Evolutionary conservation across 2,329 filamentous ascomycete species (phyloP), one percentile per base, ranked within the genome.

Genomic region (Phaeosphaeriaceae sp.): DNA sequence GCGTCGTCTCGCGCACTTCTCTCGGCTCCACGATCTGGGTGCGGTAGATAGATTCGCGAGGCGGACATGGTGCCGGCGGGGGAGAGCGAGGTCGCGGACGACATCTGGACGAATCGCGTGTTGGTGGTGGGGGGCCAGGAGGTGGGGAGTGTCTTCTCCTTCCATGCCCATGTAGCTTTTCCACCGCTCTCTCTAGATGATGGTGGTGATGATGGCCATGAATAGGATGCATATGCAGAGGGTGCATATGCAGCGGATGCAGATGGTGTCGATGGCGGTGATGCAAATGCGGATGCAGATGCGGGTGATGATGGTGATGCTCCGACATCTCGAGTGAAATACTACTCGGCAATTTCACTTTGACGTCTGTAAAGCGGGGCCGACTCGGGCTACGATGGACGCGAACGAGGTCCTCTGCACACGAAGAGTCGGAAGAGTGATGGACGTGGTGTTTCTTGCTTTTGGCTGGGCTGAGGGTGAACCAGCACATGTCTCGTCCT

Each of bases 401-500:
- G 58, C 71, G 71, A 25, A 72, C 69, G 66, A 73, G 62, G 21
- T 73, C 65, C 56, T 70, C 68, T 5, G 59, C 68, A 69, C 60
- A 68, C 21, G 68, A 69, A 51, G 65, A 66, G 58, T 63, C 61
- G 48, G 62, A 61, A 50, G 62, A 63, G 51, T 56, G 58, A 60
- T 57, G 59, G 25, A 53, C 58, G 51, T 60, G 62, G 36, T 58
- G 58, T 58, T 57, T 61, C 54, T 63, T 68, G 61, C 54, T 57
- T 57, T 64, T 68, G 51, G 57, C 27, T 48, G 71, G 71, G 4
- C 67, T 69, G 33, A 74, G 71, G 21, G 67, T 73, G 51, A 74
- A 69, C 72, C 72, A 74, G 61, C 72, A 74, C 72, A 74, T 74
- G 51, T 53, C 59, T 56, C 22, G 20, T 56, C n/a, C 45, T 46